Evolutionary conservation across 208 protist genomes (phyloP).

Genomic region (Leishmania guyanensis): DNA sequence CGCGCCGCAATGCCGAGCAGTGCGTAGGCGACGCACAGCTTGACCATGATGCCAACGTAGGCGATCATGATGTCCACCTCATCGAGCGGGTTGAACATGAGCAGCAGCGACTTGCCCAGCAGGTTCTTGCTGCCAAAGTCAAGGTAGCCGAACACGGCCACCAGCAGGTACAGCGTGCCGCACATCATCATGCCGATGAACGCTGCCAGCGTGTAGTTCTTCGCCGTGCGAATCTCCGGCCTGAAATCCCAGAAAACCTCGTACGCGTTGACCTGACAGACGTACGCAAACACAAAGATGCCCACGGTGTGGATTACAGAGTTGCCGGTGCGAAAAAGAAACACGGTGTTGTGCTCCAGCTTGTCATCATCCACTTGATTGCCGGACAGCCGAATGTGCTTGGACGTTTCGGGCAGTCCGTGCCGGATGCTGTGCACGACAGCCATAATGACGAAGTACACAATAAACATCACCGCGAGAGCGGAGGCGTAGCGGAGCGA

Average conservation of each 20-base stretch:
- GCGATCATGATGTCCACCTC: conserved; percentile 43
- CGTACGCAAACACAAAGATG: conserved; percentile 68
- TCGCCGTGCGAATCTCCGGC: conserved; percentile 26
- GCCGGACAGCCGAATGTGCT: conserved; percentile 28
- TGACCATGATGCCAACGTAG: conserved; percentile 31
- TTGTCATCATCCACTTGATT: conserved; percentile 12
- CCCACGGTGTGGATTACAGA: conserved; percentile 35
- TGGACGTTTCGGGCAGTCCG: conserved; percentile 23
- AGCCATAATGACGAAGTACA: conserved; percentile 52
- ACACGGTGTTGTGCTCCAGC: conserved; percentile 29
- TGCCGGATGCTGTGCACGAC: conserved; percentile 43
- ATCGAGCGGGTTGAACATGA: conserved; percentile 53
- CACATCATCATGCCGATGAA: conserved; percentile 59
- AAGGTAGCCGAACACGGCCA: conserved; percentile 66
- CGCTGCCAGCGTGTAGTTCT: conserved; percentile 43
- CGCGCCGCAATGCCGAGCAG: conserved; percentile 45
- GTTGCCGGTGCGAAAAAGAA: conserved; percentile 57
- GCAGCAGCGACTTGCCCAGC: conserved; percentile 47
- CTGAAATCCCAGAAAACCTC: conserved; percentile 62
- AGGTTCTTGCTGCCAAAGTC: conserved; percentile 54
- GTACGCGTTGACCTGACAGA: conserved; percentile 58
- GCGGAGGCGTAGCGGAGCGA: conserved; percentile 62
- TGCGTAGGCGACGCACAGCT: no score
- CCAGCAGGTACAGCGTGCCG: conserved; percentile 50
- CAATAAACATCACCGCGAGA: conserved; percentile 52